phyloP scores from a whole-genome alignment of 1,139 yeast genomes.

The Scheffersomyces stambukii region DNA sequence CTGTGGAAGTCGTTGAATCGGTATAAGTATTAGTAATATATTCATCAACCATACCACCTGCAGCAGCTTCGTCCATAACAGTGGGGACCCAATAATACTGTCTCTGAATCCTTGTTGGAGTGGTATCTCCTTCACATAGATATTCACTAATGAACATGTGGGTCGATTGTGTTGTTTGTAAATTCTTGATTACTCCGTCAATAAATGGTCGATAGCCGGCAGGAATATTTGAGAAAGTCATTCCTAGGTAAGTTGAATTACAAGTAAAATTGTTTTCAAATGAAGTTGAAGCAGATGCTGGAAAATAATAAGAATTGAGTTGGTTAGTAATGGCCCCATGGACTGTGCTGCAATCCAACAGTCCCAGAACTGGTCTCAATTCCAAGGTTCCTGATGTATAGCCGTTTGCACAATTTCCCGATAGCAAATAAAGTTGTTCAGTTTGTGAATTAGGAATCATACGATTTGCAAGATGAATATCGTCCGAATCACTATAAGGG shows the following conservation, averaged over 20 bases:
- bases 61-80: slow-evolving; percentile 7
- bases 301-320: slow-evolving; percentile 20
- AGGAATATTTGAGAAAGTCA: slow-evolving; percentile 21
- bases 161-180: slow-evolving; percentile 1
- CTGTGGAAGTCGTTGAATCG: slow-evolving; percentile 20
- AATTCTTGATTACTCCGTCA: slow-evolving; percentile 12
- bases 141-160: slow-evolving; percentile 13
- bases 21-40: slow-evolving; percentile 20
- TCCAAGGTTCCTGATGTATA: slow-evolving; percentile 22
- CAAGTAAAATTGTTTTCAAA: slow-evolving; percentile 13
- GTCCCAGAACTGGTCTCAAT: no score
- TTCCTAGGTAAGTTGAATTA: slow-evolving; percentile 8
- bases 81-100: slow-evolving; percentile 6
- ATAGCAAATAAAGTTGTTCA: slow-evolving; percentile 16
- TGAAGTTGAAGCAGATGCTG: slow-evolving; percentile 9
- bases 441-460: slow-evolving; percentile 14
- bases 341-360: no score
- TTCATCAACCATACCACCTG: slow-evolving; percentile 18
- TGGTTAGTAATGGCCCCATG: slow-evolving; percentile 19
- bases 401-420: slow-evolving; percentile 22
- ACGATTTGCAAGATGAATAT: slow-evolving; percentile 9
- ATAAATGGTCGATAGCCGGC: slow-evolving; percentile 29
- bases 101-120: not conserved
- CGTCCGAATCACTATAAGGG: no score
- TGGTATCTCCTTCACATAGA: slow-evolving; percentile 10